Percentiles rank a stretch among this genome's conserved stretches.
Conservation (phyloP, 306 rosid species). For the Corylus americana region DNA sequence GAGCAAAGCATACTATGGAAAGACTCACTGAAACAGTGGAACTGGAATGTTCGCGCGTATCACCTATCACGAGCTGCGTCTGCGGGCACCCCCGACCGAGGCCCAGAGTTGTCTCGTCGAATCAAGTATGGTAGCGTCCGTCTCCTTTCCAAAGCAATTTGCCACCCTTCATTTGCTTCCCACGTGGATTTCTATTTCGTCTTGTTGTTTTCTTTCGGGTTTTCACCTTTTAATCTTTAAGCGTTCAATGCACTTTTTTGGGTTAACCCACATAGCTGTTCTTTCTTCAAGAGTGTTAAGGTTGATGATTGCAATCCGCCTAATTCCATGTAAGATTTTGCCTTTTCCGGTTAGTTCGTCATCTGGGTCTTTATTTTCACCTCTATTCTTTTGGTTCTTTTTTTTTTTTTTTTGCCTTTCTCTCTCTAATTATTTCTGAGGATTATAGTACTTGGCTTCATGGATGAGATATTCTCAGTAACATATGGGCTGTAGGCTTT, state of each 20-base stretch:
- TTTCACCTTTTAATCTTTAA: neutral
- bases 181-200: neutral
- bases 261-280: neutral
- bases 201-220: neutral
- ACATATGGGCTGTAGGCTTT: neutral
- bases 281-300: neutral
- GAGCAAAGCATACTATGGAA: neutral
- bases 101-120: no score
- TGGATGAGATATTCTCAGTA: neutral
- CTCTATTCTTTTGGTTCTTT: neutral
- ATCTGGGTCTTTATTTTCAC: neutral
- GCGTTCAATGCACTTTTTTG: neutral
- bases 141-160: neutral
- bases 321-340: neutral
- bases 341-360: neutral
- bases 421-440: no score
- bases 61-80: neutral
- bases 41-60: neutral
- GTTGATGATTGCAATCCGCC: neutral
- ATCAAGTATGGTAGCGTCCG: neutral
- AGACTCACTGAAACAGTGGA: neutral
- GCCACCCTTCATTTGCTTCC: neutral
- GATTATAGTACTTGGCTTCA: slow-evolving; percentile 23
- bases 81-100: no score
- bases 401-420: neutral